These are phyloP conservation scores for Dichotomocladium elegans DNA, from an alignment of 371 early-diverging fungal species.

Conservation along the genomic window DNA sequence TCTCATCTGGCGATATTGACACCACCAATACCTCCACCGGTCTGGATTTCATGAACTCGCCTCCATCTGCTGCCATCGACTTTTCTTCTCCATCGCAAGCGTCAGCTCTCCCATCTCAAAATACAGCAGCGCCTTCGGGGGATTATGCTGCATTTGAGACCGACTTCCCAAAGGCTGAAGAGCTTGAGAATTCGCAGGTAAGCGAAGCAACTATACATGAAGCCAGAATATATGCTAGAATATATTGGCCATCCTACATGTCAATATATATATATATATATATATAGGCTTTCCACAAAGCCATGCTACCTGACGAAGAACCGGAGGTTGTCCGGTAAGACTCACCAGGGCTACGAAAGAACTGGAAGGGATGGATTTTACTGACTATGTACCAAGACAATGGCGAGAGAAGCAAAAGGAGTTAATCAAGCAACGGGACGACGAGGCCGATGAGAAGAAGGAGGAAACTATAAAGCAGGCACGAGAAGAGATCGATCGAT, in stretches of 20 bases:
- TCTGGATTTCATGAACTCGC: conserved; percentile 15
- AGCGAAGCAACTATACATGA: neutral
- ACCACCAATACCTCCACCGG: neutral
- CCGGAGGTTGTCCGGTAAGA: conserved; percentile 56
- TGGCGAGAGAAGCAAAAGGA: conserved; percentile 80
- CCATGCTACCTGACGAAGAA: conserved; percentile 48
- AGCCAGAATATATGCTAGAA: neutral
- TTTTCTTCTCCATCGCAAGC: conserved; percentile 7
- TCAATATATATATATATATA: neutral
- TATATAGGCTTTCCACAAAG: conserved; percentile 43
- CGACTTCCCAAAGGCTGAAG: conserved; percentile 45
- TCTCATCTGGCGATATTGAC: conserved; percentile 21
- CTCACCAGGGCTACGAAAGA: neutral
- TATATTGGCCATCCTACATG: neutral
- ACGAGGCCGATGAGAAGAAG: conserved; percentile 60
- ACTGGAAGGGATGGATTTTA: neutral
- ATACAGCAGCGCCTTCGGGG: conserved; percentile 5
- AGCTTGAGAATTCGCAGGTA: conserved; percentile 48
- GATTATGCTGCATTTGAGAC: conserved; percentile 35
- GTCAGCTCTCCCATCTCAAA: conserved; percentile 7
- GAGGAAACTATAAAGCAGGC: conserved; percentile 70
- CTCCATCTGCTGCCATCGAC: conserved; percentile 3
- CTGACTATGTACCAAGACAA: conserved; percentile 43
- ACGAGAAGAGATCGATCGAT: conserved; percentile 81
- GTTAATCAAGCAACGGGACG: conserved; percentile 77